These are phyloP conservation scores for Phytopythium mirpurense DNA, from an alignment of 352 stramenopile species.

Conservation along the genomic window DNA sequence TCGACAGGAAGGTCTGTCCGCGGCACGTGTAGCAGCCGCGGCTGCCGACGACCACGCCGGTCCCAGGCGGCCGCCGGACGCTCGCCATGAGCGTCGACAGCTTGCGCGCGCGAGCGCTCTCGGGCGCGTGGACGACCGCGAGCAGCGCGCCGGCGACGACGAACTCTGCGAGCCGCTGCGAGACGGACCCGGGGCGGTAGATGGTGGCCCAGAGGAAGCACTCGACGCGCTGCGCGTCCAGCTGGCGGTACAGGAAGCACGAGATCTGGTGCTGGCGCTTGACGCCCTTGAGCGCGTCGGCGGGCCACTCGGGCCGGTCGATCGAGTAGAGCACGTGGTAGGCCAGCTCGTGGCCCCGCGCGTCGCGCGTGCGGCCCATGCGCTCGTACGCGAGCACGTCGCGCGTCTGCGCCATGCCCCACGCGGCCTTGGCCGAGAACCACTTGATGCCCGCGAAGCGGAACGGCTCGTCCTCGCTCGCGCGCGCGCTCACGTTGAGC, in stretches of 20 bases:
- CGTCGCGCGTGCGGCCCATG: conserved; percentile 46
- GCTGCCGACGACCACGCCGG: not conserved
- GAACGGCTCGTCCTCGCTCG: conserved; percentile 27
- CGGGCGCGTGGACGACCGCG: conserved; percentile 27
- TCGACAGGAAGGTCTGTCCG: conserved; percentile 31
- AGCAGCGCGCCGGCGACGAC: conserved; percentile 30
- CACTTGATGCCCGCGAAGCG: conserved; percentile 47
- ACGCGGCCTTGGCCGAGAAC: conserved; percentile 31
- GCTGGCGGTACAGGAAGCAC: conserved; percentile 33
- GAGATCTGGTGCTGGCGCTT: conserved; percentile 43
- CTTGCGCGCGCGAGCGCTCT: conserved; percentile 38
- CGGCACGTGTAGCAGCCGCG: conserved; percentile 37
- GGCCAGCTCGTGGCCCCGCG: conserved; percentile 34
- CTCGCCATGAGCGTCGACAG: conserved; percentile 27
- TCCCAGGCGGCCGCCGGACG: conserved; percentile 1
- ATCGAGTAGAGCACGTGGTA: conserved; percentile 60
- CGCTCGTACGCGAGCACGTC: conserved; percentile 43
- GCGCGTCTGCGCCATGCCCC: conserved; percentile 31
- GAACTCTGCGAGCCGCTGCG: conserved; percentile 36
- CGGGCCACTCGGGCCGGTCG: conserved; percentile 42
- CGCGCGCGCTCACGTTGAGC: conserved; percentile 32
- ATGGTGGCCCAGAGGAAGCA: conserved; percentile 38
- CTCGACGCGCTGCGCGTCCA: conserved; percentile 25
- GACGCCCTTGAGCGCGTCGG: conserved; percentile 35
- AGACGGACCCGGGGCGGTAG: conserved; percentile 33